Conservation (phyloP, 1,284 basidiomycete genomes). For the Trichosporon sp. region DNA sequence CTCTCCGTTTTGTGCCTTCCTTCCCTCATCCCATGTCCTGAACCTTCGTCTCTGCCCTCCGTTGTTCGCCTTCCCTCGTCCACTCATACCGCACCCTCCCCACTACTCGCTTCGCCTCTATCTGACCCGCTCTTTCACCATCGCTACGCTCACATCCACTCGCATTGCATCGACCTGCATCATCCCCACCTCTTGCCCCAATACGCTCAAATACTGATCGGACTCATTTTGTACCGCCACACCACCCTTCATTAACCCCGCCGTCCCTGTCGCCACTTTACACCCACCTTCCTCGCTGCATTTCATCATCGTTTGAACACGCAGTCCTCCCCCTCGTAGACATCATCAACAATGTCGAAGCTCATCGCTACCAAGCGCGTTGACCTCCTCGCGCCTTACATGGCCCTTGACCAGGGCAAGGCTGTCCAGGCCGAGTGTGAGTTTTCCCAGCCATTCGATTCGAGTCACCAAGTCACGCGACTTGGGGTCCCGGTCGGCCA, state of each 20-base stretch:
- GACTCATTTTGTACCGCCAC: not conserved
- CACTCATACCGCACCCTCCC: not conserved
- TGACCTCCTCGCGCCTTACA: conserved; percentile 79
- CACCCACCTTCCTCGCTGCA: not conserved
- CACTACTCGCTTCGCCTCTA: not conserved
- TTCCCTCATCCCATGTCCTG: not conserved
- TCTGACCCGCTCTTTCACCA: not conserved
- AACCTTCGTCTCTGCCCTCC: not conserved
- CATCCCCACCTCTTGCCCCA: not conserved
- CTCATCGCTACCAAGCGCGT: conserved; percentile 58
- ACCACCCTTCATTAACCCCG: not conserved
- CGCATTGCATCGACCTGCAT: not conserved
- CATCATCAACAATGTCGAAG: conserved; percentile 37
- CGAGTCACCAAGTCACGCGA: conserved; percentile 30
- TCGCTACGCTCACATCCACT: not conserved
- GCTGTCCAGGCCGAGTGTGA: conserved; percentile 89
- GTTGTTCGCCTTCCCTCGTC: not conserved
- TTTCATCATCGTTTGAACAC: not conserved
- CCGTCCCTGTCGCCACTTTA: not conserved
- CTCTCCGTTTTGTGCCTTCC: conserved; percentile 3
- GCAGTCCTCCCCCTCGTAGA: conserved; percentile 4
- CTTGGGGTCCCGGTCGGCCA: not conserved
- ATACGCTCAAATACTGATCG: not conserved
- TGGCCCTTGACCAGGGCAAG: conserved; percentile 75
- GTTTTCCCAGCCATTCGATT: conserved; percentile 33